Base-by-base conservation (phyloP, 1,139 yeast species). In the Geotrichum reessii region DNA sequence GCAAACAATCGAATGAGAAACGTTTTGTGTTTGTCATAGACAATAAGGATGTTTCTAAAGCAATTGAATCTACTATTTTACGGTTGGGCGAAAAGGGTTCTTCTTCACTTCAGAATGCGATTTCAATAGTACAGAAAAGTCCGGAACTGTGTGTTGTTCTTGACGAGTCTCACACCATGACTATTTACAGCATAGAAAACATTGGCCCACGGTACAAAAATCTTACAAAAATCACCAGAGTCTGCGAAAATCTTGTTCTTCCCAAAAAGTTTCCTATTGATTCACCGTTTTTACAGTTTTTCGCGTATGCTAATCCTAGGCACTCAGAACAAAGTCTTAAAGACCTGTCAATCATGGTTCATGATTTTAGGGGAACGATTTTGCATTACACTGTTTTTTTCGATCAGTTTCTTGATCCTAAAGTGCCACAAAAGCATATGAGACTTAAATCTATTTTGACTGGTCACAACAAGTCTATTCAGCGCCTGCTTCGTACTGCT, bases 391-490 rank as follows among this genome's bases (percentile, higher is more conserved):
- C 75, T 1, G 61, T 82, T 2, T 62, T 72, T n/a, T 64, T 80
- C 58, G 69, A 72, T 52, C 69, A 71, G 44, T 57, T 81, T 37
- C 62, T 78, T 42, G 67, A 67, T 61, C 60, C 66, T 22, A 59
- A 11, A 56, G 58, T 25, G 49, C 58, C 6, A 58, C 63, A 3
- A 50, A 66, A 21, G 62, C 65, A 37, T 57, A 65, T 5, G 72
- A 70, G 17, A 58, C 62, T 24, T 58, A 60, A 49, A 52, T 37
- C 62, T 5, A 62, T 86, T 65, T 81, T 85, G 59, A 91, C 95
- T 5, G 98, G 98, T 0, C 97, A 90, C 67, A 80, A 84, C 57
- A 91, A 90, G 68, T 87, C 97, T 0, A 84, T 92, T 22, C 82
- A 83, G 64, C 79, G 78, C 57, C 71, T 92, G 1, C 74, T 82